Percentiles rank a stretch among this genome's conserved stretches.
Conservation (phyloP, 495 filamentous ascomycete genomes). For the Terfezia boudieri region DNA sequence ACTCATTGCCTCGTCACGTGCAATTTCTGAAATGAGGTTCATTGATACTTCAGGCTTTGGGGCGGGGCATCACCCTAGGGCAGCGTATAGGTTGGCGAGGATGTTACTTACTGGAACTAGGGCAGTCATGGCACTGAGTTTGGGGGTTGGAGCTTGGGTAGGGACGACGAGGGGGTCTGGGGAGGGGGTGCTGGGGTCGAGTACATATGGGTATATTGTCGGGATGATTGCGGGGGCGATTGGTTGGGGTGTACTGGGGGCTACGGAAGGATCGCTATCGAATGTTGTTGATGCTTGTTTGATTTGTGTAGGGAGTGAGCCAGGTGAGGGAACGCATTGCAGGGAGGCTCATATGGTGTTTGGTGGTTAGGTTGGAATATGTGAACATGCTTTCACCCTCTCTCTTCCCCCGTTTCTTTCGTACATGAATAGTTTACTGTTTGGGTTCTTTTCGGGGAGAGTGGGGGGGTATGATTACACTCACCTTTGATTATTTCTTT, state of each 20-base stretch:
- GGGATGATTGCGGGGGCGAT: constrained; percentile 79
- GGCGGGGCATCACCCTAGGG: constrained; percentile 20
- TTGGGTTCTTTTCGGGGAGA: constrained; percentile 1
- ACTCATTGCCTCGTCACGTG: constrained; percentile 48
- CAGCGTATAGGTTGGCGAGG: constrained; percentile 70
- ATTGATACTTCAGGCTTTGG: constrained; percentile 29
- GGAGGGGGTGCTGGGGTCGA: constrained; percentile 30
- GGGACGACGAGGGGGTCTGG: constrained; percentile 52
- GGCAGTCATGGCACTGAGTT: constrained; percentile 64
- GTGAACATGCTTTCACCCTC: constrained; percentile 39
- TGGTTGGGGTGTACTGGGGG: constrained; percentile 86
- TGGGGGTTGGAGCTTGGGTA: constrained; percentile 97
- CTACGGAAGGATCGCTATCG: constrained; percentile 78
- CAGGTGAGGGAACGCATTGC: constrained; percentile 24
- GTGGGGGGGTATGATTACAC: background rate
- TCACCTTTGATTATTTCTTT: no score
- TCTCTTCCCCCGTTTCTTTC: constrained; percentile 39
- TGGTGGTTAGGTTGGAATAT: constrained; percentile 35
- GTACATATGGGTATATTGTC: constrained; percentile 84
- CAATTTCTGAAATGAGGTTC: constrained; percentile 55
- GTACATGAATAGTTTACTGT: background rate
- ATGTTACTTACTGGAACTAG: constrained; percentile 75
- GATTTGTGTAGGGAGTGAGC: constrained; percentile 84
- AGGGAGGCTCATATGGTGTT: constrained; percentile 43
- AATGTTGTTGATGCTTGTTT: constrained; percentile 82